Evolutionary conservation across 2,329 filamentous ascomycete genomes (phyloP), one percentile per base, ranked within the genome.

Genomic region (Acephala macrosclerotiorum): DNA sequence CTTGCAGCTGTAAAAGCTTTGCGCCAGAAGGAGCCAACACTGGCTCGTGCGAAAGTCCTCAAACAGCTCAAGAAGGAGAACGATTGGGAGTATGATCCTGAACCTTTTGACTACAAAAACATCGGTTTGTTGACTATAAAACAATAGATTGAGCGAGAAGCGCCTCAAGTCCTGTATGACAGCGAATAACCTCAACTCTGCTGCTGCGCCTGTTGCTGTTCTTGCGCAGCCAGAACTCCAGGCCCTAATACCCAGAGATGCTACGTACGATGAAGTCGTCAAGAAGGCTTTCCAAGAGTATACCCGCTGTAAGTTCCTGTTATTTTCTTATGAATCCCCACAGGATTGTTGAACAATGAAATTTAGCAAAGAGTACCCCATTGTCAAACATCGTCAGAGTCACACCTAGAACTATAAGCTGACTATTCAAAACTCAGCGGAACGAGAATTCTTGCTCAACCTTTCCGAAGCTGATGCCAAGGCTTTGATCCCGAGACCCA

Each of bases 11-110:
- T 60, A 16, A 53, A 38, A 25, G 58, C 42, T 9, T 22, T 60
- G 51, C 58, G 58, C 16, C 11, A 36, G 7, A 12, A 22, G 18
- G 42, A 51, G 9, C 58, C 58, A 40, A 26, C 42, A 14, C 58
- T 60, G 3, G 58, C 58, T 8, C 58, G 58, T 14, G 58, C 58
- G 12, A 60, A 60, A 36, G 58, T 60, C 33, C 33, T 51, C 7
- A 60, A 53, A 49, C 58, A 60, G 33, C 42, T 60, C n/a, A n/a
- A n/a, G 26, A 60, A 60, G 35, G 58, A 60, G 7, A 29, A 60
- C 29, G 51, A 60, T 26, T 60, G 58, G 58, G 58, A 60, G 58
- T 60, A 60, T 51, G 45, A 49, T 14, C 14, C 16, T 20, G 16
- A 49, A 8, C 2, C 7, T 12, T 25, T 5, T 12, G 18, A n/a